Conservation (phyloP, 2,329 filamentous ascomycete genomes). For the Neonectria coccinea region DNA sequence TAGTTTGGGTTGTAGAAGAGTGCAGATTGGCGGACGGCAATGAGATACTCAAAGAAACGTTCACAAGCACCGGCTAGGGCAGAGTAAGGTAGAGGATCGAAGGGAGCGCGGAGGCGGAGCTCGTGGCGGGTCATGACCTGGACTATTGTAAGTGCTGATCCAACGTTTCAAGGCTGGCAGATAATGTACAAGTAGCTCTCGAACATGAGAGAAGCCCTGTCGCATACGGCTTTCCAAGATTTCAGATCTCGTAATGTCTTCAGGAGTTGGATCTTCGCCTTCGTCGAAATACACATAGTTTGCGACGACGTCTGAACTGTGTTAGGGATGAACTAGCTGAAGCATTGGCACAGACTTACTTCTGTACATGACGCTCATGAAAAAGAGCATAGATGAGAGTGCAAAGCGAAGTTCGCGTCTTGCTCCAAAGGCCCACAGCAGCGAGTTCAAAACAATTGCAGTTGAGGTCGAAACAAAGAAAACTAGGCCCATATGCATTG, state of each 20-base stretch:
- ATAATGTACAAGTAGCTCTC: conserved; percentile 62
- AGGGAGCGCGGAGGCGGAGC: conserved; percentile 67
- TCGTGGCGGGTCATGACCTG: conserved; percentile 68
- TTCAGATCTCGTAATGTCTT: conserved; percentile 65
- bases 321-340: not conserved
- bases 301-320: conserved; percentile 58
- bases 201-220: conserved; percentile 69
- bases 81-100: conserved; percentile 67
- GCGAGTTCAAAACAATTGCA: conserved; percentile 68
- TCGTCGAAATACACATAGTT: conserved; percentile 70
- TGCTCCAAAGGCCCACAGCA: conserved; percentile 71
- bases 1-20: conserved; percentile 68
- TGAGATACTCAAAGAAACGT: conserved; percentile 69
- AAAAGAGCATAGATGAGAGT: conserved; percentile 67
- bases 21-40: conserved; percentile 68
- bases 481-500: conserved; percentile 61
- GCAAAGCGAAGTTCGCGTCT: conserved; percentile 68
- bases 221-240: conserved; percentile 69
- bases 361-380: conserved; percentile 68
- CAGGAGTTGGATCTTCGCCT: conserved; percentile 62
- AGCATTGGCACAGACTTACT: conserved; percentile 47
- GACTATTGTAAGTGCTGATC: not conserved
- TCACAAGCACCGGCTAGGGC: conserved; percentile 67
- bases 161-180: not conserved
- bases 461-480: conserved; percentile 66